Conservation (phyloP, 345 rosid species). For the Arabidopsis thaliana region TAIR10.1 NC_003075.7:11768001-11768500, state of each 20-base stretch:
- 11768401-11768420: slow-evolving; percentile 21
- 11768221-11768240: slow-evolving; percentile 59
- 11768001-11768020: slow-evolving; percentile 88
- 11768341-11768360: neutral
- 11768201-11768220: slow-evolving; percentile 54
- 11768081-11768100: slow-evolving; percentile 18
- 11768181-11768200: slow-evolving; percentile 71
- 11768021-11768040: slow-evolving; percentile 79
- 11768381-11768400: slow-evolving; percentile 4
- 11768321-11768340: slow-evolving; percentile 50
- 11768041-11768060: slow-evolving; percentile 34
- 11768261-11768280: slow-evolving; percentile 55
- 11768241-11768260: slow-evolving; percentile 57
- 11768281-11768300: slow-evolving; percentile 52
- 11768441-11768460: slow-evolving; percentile 25
- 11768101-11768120: slow-evolving; percentile 47
- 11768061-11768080: slow-evolving; percentile 22
- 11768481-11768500: slow-evolving; percentile 21
- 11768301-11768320: slow-evolving; percentile 49
- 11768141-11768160: slow-evolving; percentile 59
- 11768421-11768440: neutral
- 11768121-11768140: slow-evolving; percentile 38
- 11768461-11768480: slow-evolving; percentile 26
- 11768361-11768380: neutral
- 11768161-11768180: slow-evolving; percentile 76